phyloP scores from a whole-genome alignment of 495 filamentous ascomycete genomes.

The Tuber aestivum region DNA sequence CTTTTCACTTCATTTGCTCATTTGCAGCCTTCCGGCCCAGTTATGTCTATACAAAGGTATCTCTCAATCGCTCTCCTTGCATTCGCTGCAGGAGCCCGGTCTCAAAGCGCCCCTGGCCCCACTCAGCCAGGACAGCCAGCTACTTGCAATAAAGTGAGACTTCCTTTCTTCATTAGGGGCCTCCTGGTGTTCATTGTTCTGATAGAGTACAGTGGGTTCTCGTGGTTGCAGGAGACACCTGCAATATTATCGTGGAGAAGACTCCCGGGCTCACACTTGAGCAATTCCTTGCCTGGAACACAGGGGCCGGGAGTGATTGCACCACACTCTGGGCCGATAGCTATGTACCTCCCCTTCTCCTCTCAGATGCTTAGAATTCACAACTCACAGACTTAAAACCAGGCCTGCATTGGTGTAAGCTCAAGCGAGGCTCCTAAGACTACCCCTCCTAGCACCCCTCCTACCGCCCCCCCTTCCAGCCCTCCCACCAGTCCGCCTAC shows the following conservation, averaged over 20 bases:
- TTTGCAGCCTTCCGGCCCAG: neutral
- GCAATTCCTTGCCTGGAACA: conserved; percentile 46
- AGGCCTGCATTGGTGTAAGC: neutral
- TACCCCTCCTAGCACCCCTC: neutral
- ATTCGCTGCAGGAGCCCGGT: neutral
- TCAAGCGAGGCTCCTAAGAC: too few species aligned
- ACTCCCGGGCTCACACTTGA: conserved; percentile 33
- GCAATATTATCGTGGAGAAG: neutral
- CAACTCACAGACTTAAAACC: neutral
- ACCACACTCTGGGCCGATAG: conserved; percentile 36
- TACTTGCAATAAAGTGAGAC: neutral
- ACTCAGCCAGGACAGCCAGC: neutral
- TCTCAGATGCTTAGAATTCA: neutral
- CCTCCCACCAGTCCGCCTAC: neutral
- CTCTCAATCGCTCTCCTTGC: neutral
- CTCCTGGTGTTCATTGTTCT: neutral
- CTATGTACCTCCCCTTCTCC: neutral
- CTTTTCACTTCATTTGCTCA: neutral
- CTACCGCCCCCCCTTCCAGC: neutral
- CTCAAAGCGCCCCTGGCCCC: neutral
- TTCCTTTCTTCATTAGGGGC: neutral
- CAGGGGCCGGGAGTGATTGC: conserved; percentile 44
- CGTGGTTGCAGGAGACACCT: neutral
- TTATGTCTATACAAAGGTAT: neutral
- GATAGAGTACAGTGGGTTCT: neutral